Base-by-base conservation (phyloP, 129 eudicot genomes). In the Cynara cardunculus region DNA sequence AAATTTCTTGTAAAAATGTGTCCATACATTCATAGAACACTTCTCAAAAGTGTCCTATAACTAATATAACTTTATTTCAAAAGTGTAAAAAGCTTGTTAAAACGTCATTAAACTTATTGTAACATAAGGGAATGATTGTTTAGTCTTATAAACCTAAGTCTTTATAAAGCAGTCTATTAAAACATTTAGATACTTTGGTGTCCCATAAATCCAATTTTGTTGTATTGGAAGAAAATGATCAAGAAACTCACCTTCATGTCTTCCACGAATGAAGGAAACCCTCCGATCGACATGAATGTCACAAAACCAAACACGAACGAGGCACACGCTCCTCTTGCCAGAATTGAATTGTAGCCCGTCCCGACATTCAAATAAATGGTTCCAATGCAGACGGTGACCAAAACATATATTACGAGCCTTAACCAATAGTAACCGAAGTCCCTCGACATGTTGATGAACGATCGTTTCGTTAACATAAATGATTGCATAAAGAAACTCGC, bases 351-450 rank as follows among this genome's bases (percentile, higher is more conserved):
- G 84, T 90, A 96, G 18, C 97, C 84, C 0, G 98, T 96, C 68
- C 99, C 99, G 0, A 96, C 97, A 30, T 92, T 84, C 78, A 96
- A 77, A 84, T 90, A 92, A 77, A 96, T 96, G 34, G 98, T 88
- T 25, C 99, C 99, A 4, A 96, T 96, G 90, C 99, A 92, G 24
- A 96, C 76, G 12, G 99, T 96, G 78, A 96, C 99, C 59, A 96
- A 89, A 25, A 96, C 61, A 66, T 96, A 96, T 69, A 96, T 96
- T 1, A 96, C 86, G 10, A 96, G 99, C 91, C 98, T 80, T 56
- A 96, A 87, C 99, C 99, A 96, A 85, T 96, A 96, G 74, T 96
- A 96, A 5, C 99, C 99, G 7, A 96, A 96, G 89, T 96, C 99
- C 85, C 99, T 89, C 7, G 99, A 96, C 99, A 96, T 96, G 79